phyloP scores from a whole-genome alignment of 73 alveolate species.

The Stentor coeruleus region DNA sequence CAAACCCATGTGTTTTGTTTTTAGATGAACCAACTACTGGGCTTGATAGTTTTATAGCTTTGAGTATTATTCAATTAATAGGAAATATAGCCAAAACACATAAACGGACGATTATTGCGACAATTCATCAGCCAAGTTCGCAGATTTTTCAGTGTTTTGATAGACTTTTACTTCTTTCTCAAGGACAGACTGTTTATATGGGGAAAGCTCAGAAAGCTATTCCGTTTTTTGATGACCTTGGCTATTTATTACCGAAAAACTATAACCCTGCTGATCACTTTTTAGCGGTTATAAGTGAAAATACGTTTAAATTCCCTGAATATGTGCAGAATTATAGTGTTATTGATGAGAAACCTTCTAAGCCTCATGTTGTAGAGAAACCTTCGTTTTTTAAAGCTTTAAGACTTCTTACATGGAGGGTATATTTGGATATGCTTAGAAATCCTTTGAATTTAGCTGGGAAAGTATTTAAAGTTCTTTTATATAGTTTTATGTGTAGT shows the following conservation, averaged over 20 bases:
- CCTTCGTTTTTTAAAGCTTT: conserved; percentile 1
- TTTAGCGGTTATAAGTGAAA: conserved; percentile 44
- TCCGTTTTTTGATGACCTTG: conserved; percentile 49
- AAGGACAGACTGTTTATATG: conserved; percentile 65
- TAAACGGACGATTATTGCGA: conserved; percentile 75
- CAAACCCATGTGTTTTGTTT: conserved; percentile 39
- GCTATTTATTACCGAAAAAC: conserved; percentile 65
- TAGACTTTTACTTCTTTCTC: conserved; percentile 56
- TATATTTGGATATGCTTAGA: conserved; percentile 11
- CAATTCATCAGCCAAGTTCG: conserved; percentile 87
- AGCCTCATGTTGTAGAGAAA: not conserved
- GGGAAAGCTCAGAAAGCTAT: conserved; percentile 63
- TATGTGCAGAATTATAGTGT: not conserved
- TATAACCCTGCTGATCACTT: conserved; percentile 75
- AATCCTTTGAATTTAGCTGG: conserved; percentile 22
- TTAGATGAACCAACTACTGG: conserved; percentile 43
- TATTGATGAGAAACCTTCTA: not conserved
- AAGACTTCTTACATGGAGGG: conserved; percentile 23
- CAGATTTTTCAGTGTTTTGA: conserved; percentile 65
- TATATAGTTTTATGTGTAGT: conserved; percentile 14
- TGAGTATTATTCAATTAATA: not conserved
- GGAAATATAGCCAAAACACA: conserved; percentile 34
- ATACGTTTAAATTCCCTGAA: not conserved
- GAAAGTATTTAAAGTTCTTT: not conserved
- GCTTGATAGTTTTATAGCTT: conserved; percentile 28